Percentiles rank a stretch among this genome's conserved stretches.
phyloP scores from a whole-genome alignment of 1,284 basidiomycete genomes.

The Psilocybe mexicana region DNA sequence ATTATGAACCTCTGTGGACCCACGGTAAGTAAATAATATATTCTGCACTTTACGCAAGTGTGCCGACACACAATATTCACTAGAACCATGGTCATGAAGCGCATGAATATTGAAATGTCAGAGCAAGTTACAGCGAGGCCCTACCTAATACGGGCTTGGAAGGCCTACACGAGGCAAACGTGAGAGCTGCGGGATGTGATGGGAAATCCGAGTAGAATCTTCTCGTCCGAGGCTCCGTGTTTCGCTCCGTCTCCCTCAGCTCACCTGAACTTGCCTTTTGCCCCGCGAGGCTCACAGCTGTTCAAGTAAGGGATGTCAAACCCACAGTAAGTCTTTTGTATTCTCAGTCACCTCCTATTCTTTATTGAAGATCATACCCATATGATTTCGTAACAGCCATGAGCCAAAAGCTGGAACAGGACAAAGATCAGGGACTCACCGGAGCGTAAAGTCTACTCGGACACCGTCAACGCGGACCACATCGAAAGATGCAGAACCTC shows the following conservation, averaged over 20 bases:
- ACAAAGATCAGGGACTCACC: conserved; percentile 1
- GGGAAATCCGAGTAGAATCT: conserved; percentile 1
- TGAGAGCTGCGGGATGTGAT: conserved; percentile 4
- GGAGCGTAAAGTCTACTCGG: conserved; percentile 14
- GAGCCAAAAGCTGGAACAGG: background rate
- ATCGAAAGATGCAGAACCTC: conserved; percentile 2
- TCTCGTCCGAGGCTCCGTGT: background rate
- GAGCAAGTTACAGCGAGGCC: background rate
- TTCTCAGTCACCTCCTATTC: background rate
- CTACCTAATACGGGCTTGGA: too few relatives aligned
- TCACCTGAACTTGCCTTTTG: background rate
- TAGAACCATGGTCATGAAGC: background rate
- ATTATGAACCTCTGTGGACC: too few relatives aligned
- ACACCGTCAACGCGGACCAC: conserved; percentile 10
- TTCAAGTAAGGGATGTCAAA: conserved; percentile 9
- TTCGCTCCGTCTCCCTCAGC: background rate
- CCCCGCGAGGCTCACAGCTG: background rate
- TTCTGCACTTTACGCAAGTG: too few relatives aligned
- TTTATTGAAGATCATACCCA: background rate
- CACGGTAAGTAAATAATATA: too few relatives aligned
- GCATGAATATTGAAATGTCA: background rate
- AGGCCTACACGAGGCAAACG: conserved; percentile 8
- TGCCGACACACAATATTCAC: background rate
- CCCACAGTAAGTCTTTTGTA: background rate
- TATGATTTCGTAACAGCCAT: background rate